Evolutionary conservation across 2,329 filamentous ascomycete species (phyloP).

Genomic region (Talaromyces sp.): DNA sequence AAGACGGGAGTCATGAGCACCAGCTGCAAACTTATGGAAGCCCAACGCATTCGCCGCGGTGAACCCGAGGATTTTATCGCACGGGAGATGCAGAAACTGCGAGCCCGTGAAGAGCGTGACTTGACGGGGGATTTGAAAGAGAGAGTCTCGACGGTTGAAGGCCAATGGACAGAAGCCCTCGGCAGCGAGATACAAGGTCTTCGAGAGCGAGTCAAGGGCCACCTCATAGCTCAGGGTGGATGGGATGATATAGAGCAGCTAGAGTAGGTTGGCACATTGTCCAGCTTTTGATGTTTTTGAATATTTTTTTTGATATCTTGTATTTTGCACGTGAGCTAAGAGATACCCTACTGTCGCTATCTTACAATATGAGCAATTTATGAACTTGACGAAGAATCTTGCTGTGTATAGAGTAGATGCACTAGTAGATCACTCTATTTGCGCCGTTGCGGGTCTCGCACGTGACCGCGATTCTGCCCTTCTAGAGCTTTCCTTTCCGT

Average conservation of each 20-base stretch:
- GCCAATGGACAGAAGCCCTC: slow-evolving; percentile 85
- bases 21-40: slow-evolving; percentile 61
- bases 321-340: neutral
- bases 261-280: slow-evolving; percentile 33
- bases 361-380: neutral
- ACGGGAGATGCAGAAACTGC: slow-evolving; percentile 52
- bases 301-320: slow-evolving; percentile 1
- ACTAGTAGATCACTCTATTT: no score
- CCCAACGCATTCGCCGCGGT: slow-evolving; percentile 50
- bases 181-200: slow-evolving; percentile 68
- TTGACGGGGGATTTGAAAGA: slow-evolving; percentile 87
- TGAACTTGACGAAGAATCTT: no score
- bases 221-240: slow-evolving; percentile 70
- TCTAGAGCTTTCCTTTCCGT: slow-evolving; percentile 36
- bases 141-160: slow-evolving; percentile 83
- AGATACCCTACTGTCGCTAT: slow-evolving; percentile 12
- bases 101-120: slow-evolving; percentile 60
- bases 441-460: neutral
- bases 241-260: slow-evolving; percentile 73
- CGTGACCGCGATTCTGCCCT: slow-evolving; percentile 13
- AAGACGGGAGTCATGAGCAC: slow-evolving; percentile 71
- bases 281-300: slow-evolving; percentile 4
- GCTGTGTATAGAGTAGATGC: no score
- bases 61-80: slow-evolving; percentile 38
- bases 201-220: slow-evolving; percentile 68